Evolutionary conservation across 2,329 filamentous ascomycete species (phyloP), one percentile per base, ranked within the genome.

Genomic region (Colletotrichum abscissum): DNA sequence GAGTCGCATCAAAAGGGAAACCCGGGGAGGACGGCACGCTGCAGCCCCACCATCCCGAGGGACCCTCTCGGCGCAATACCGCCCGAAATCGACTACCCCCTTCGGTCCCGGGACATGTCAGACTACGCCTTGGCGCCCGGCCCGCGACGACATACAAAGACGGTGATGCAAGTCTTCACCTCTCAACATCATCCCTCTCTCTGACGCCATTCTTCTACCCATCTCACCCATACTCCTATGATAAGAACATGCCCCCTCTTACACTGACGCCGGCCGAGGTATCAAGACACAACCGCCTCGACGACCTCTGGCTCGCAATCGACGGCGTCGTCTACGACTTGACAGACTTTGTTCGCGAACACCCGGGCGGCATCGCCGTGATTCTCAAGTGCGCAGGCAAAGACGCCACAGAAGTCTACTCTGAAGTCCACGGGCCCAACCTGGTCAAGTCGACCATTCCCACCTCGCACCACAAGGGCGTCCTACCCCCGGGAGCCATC

Each of bases 281-380:
- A 72, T 82, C 83, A 3, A 78, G 78, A 55, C 88, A 90, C 77
- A 84, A 82, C 55, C 82, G 80, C 1, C 80, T 84, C 8, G 79
- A 85, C 46, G 86, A 90, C 77, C 86, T 89, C 78, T 94, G 92
- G 92, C 87, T 93, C 74, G 90, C 93, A 38, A 87, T 93, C 54
- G 87, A 93, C 78, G 87, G 87, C 65, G 84, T 87, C 75, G 90
- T 93, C 63, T 93, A 91, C 85, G 91, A 94, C 80, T 82, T 94
- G 57, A 92, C 90, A 28, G 86, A 89, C 19, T 94, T 94, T 79
- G 85, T 90, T 11, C 76, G 76, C 4, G 75, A 79, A n/a, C 82
- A 83, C 56, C 82, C 82, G 1, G 83, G 82, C 24, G 82, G 83
- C 22, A 60, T 78, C 5, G 74, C 67, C 84, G 81, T 89, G 76